Evolutionary conservation across 2,329 filamentous ascomycete species (phyloP), one percentile per base, ranked within the genome.

Genomic region (Cladophialophora immunda): DNA sequence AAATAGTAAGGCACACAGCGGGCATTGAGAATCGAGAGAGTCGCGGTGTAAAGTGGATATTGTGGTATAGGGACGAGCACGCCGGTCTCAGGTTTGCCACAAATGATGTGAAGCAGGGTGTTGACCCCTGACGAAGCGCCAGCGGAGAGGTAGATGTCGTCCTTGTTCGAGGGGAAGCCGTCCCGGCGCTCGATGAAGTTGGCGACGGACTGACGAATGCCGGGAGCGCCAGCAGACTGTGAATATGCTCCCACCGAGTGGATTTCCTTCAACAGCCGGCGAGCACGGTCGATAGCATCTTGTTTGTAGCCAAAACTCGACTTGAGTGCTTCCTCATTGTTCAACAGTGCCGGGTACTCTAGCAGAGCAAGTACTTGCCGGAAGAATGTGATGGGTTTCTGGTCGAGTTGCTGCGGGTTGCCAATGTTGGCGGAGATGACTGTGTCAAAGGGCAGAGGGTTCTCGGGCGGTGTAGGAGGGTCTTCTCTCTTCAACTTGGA

Each of bases 311-410:
- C 93, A 72, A 98, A 86, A 53, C 84, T 80, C 64, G 89, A 87
- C 76, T 89, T 81, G 70, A 98, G 83, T n/a, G 91, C 89, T 71
- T 94, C 87, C 78, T 93, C 89, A 74, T 96, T 90, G 76, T 97
- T 86, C 67, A 99, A 85, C 36, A 99, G 84, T 65, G 84, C 79
- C 0, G 95, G 95, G 83, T 98, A 94, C 85, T 99, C 95, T 66
- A 98, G 81, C 69, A 99, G 80, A 81, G 93, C 97, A 75, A 95
- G 87, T 30, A 99, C 95, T 83, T 99, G 94, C 74, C 95, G 90
- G 88, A 99, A 97, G 86, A 97, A 99, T 73, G 95, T 99, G 76
- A 99, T 94, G 76, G 95, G 95, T 65, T 98, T 96, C 86, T 99
- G 95, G 82, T 97, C 95, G 70, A 99, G 89, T 82, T 99, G 95